Evolutionary conservation across 2,329 filamentous ascomycete species (phyloP).

Genomic region (Pestalotiopsis fici): DNA sequence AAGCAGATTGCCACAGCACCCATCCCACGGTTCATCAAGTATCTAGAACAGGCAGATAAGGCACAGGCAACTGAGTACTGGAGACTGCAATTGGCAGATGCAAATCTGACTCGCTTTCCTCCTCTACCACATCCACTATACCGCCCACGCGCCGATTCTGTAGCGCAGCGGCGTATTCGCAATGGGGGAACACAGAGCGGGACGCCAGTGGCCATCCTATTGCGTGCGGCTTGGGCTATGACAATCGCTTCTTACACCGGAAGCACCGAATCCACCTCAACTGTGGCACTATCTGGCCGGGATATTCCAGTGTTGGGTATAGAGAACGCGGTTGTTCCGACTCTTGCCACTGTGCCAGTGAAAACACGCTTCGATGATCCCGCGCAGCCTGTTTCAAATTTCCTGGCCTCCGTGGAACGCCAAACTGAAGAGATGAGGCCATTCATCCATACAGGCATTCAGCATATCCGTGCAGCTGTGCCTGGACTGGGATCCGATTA

Average conservation of each 20-base stretch:
- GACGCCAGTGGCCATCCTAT: not conserved
- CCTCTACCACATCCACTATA: not conserved
- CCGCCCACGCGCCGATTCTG: not conserved
- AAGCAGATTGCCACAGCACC: too few species aligned
- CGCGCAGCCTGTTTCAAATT: not conserved
- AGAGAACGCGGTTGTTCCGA: not conserved
- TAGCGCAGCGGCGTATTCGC: too few species aligned
- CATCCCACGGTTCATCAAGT: too few species aligned
- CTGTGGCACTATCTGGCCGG: not conserved
- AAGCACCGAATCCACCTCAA: not conserved
- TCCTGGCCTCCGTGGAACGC: not conserved
- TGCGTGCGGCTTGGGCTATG: constrained; percentile 7
- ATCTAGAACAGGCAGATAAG: too few species aligned
- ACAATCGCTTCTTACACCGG: not conserved
- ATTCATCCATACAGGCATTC: not conserved
- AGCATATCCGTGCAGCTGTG: not conserved
- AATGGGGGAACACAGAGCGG: too few species aligned
- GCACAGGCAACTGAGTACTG: too few species aligned
- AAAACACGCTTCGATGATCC: not conserved
- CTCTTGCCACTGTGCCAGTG: constrained; percentile 6
- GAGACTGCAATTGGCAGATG: too few species aligned
- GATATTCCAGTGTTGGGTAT: not conserved
- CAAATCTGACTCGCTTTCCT: not conserved
- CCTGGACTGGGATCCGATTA: constrained; percentile 3
- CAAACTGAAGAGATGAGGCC: not conserved